Evolutionary conservation across 2,329 filamentous ascomycete genomes (phyloP).

Genomic region (Dryadomyces quercus-mongolicae): DNA sequence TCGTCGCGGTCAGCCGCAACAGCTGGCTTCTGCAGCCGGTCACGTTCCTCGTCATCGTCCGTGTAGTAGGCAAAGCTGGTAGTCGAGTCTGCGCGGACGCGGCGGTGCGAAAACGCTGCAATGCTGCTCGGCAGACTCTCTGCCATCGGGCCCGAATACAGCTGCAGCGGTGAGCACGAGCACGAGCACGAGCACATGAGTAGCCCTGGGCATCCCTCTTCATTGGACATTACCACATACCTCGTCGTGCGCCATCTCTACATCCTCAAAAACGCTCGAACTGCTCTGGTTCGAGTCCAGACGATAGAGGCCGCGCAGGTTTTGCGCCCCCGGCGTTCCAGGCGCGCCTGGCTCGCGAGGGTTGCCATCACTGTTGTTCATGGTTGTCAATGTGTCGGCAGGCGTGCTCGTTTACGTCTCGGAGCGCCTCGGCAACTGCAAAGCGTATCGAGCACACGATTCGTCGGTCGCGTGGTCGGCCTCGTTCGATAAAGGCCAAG

Average conservation of each 20-base stretch:
- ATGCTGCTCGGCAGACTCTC: slow-evolving; percentile 93
- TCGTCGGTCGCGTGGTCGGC: neutral
- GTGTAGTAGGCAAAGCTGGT: slow-evolving; percentile 86
- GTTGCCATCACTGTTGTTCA: neutral
- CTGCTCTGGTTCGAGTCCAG: slow-evolving; percentile 59
- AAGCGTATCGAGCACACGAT: neutral
- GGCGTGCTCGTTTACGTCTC: too few species aligned
- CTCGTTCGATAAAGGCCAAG: neutral
- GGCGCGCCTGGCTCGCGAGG: neutral
- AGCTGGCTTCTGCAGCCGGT: slow-evolving; percentile 13
- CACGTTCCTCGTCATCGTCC: slow-evolving; percentile 44
- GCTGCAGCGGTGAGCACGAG: slow-evolving; percentile 24
- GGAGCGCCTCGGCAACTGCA: neutral
- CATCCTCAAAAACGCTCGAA: slow-evolving; percentile 78
- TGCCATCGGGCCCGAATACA: slow-evolving; percentile 85
- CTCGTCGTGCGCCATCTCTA: slow-evolving; percentile 98
- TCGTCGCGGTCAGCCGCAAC: neutral
- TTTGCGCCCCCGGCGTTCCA: neutral
- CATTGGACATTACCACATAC: too few species aligned
- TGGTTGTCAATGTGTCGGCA: neutral
- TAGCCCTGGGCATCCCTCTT: too few species aligned
- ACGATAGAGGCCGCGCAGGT: slow-evolving; percentile 33
- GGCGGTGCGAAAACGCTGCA: slow-evolving; percentile 81
- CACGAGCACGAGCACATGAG: too few species aligned
- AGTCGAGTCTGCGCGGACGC: slow-evolving; percentile 68